These are phyloP conservation scores for Somion occarium DNA, from an alignment of 1,284 basidiomycete species.

Conservation along the genomic window DNA sequence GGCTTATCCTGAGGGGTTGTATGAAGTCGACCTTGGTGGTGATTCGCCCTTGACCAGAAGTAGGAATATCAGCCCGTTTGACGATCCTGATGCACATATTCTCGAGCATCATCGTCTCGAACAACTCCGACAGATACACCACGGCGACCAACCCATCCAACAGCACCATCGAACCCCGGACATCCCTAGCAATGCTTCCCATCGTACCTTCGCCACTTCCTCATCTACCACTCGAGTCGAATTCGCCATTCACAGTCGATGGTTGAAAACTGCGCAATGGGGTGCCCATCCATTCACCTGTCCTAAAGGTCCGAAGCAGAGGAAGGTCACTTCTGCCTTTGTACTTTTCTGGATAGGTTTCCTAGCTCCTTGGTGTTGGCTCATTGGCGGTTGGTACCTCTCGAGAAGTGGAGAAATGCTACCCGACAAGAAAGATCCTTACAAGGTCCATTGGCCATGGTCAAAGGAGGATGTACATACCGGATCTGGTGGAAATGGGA, in stretches of 20 bases:
- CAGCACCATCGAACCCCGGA: no score
- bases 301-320: slow-evolving; percentile 1
- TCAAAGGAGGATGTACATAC: slow-evolving; percentile 9
- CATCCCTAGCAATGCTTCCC: background rate
- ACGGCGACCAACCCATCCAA: background rate
- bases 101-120: background rate
- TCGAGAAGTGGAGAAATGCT: slow-evolving; percentile 27
- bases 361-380: slow-evolving; percentile 60
- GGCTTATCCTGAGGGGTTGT: background rate
- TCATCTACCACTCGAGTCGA: slow-evolving; percentile 7
- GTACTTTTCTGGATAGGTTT: slow-evolving; percentile 71
- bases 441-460: slow-evolving; percentile 32
- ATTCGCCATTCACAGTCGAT: slow-evolving; percentile 18
- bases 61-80: slow-evolving; percentile 8
- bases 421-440: slow-evolving; percentile 18
- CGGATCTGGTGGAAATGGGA: background rate
- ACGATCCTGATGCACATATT: background rate
- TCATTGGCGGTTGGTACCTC: slow-evolving; percentile 69
- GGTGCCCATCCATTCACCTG: slow-evolving; percentile 23
- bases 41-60: background rate
- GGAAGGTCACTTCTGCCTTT: slow-evolving; percentile 33
- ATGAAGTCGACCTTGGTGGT: background rate
- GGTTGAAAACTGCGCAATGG: slow-evolving; percentile 29
- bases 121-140: no score
- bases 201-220: background rate